phyloP scores from a whole-genome alignment of 1,139 yeast genomes.

The Taphrina pruni region DNA sequence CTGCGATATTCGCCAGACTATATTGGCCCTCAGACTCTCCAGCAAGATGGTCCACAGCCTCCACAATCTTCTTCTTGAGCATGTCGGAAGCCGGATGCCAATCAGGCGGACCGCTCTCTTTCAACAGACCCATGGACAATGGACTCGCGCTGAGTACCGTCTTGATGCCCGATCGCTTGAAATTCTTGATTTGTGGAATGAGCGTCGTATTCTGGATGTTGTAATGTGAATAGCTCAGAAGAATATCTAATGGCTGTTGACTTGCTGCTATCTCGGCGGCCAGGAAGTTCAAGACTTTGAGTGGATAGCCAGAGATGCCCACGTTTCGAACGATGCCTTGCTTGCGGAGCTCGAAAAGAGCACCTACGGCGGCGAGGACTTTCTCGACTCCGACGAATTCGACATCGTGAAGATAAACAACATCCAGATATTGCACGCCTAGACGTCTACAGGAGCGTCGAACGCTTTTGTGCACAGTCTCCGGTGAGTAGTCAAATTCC shows the following conservation, averaged over 20 bases:
- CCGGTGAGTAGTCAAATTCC: constrained; percentile 75
- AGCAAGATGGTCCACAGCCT: constrained; percentile 63
- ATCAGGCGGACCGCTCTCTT: constrained; percentile 67
- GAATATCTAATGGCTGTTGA: constrained; percentile 68
- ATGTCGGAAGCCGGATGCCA: constrained; percentile 82
- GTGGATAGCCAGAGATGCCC: constrained; percentile 89
- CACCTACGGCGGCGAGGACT: constrained; percentile 67
- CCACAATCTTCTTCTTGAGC: constrained; percentile 55
- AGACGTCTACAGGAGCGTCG: constrained; percentile 60
- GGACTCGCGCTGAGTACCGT: constrained; percentile 79
- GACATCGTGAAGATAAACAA: constrained; percentile 63
- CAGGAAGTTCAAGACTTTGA: constrained; percentile 60
- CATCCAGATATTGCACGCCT: constrained; percentile 47
- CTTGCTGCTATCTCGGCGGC: constrained; percentile 54
- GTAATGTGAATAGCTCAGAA: constrained; percentile 80
- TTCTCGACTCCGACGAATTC: constrained; percentile 71
- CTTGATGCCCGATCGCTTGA: constrained; percentile 60
- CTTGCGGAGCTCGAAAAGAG: constrained; percentile 63
- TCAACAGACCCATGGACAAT: constrained; percentile 81
- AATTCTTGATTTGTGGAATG: constrained; percentile 58
- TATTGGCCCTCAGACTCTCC: constrained; percentile 55
- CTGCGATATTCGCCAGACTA: constrained; percentile 81
- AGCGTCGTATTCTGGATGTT: constrained; percentile 78
- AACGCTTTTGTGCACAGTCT: constrained; percentile 67
- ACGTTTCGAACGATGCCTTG: constrained; percentile 69